These are phyloP conservation scores for Fusarium sp. DNA, from an alignment of 2,329 filamentous ascomycete genomes.

Conservation along the genomic window DNA sequence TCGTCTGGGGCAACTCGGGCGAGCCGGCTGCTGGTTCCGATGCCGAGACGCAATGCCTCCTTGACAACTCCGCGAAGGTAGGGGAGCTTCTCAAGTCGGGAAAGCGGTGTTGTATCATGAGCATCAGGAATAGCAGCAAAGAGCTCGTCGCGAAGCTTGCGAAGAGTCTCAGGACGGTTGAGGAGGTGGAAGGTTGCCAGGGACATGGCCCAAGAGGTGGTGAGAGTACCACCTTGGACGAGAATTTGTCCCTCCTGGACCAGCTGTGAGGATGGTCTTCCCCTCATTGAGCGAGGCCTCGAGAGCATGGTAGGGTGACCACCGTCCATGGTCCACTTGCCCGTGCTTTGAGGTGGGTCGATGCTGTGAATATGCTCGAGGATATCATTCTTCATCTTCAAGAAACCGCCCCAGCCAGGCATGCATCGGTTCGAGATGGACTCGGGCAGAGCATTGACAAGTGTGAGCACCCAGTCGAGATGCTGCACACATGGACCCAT, in stretches of 20 bases:
- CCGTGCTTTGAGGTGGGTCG: constrained; percentile 46
- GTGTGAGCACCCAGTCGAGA: constrained; percentile 47
- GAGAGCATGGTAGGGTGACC: constrained; percentile 50
- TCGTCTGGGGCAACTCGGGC: constrained; percentile 57
- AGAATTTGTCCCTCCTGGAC: constrained; percentile 52
- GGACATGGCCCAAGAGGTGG: constrained; percentile 50
- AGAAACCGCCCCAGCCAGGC: constrained; percentile 49
- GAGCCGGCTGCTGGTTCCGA: constrained; percentile 56
- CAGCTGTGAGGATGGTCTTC: constrained; percentile 48
- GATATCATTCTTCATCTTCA: constrained; percentile 52
- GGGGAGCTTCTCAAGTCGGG: constrained; percentile 48
- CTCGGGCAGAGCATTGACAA: constrained; percentile 50
- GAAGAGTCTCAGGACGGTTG: constrained; percentile 44
- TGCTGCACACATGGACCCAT: constrained; percentile 51
- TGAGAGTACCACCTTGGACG: constrained; percentile 53
- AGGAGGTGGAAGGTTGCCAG: constrained; percentile 50
- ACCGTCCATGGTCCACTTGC: constrained; percentile 47
- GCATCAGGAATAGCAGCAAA: constrained; percentile 47
- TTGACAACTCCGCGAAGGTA: constrained; percentile 61
- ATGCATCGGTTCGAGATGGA: constrained; percentile 48
- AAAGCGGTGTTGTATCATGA: constrained; percentile 41
- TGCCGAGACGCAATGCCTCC: constrained; percentile 59
- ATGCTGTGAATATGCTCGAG: constrained; percentile 49
- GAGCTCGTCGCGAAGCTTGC: constrained; percentile 49
- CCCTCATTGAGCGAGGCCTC: constrained; percentile 44